phyloP scores from a whole-genome alignment of 2,329 filamentous ascomycete genomes.

The Thielaviopsis cerberus region DNA sequence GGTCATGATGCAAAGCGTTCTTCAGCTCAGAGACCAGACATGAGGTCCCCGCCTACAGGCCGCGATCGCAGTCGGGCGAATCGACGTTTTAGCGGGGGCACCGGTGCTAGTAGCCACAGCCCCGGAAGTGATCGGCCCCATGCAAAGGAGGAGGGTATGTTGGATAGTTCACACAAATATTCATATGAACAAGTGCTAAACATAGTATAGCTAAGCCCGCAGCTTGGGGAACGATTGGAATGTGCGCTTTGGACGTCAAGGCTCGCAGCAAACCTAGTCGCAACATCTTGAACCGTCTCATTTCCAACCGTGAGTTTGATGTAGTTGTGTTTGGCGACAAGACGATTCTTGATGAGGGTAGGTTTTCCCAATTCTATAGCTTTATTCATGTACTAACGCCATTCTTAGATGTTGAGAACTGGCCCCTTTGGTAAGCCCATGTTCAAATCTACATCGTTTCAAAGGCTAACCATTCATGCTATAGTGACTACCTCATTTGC shows the following conservation, averaged over 20 bases:
- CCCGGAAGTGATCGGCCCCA: constrained; percentile 51
- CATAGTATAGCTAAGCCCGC: constrained; percentile 31
- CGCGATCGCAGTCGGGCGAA: constrained; percentile 50
- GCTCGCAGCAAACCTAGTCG: constrained; percentile 91
- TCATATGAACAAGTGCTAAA: constrained; percentile 15
- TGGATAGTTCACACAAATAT: background rate
- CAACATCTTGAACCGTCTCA: constrained; percentile 84
- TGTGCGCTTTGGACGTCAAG: constrained; percentile 89
- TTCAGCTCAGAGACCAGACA: constrained; percentile 1
- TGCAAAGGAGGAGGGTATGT: constrained; percentile 37
- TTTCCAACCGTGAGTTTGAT: constrained; percentile 82
- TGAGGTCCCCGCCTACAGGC: constrained; percentile 29
- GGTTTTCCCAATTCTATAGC: constrained; percentile 14
- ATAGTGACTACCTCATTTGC: constrained; percentile 76
- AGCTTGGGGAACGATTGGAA: constrained; percentile 56
- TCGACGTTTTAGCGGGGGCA: constrained; percentile 64
- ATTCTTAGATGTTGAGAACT: constrained; percentile 62
- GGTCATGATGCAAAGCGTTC: constrained; percentile 6
- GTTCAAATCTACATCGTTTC: background rate
- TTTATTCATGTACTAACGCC: constrained; percentile 3
- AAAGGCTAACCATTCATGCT: background rate
- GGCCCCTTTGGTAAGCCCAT: constrained; percentile 58
- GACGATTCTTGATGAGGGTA: constrained; percentile 83
- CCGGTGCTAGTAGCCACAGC: constrained; percentile 63
- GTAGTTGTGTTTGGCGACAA: constrained; percentile 97